Evolutionary conservation across 805 yeast genomes (phyloP), one percentile per base, ranked within the genome.

Genomic region (Saccharomycopsis malanga): DNA sequence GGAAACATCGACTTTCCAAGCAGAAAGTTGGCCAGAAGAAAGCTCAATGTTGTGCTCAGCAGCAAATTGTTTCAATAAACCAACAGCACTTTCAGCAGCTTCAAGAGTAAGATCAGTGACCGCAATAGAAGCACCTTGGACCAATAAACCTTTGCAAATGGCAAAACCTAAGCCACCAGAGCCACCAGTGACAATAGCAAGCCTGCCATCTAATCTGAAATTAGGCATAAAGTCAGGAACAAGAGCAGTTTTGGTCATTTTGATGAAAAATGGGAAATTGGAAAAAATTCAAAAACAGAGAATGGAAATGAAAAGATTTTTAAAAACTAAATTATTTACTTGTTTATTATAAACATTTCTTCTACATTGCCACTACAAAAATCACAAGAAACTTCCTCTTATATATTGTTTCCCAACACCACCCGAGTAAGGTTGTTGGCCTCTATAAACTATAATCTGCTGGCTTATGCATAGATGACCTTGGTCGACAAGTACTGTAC

Each of bases 111-210:
- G 71, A 61, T 84, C 93, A 30, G 83, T 70, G 38, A 84, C 69
- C 24, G 93, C 93, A 37, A 84, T 67, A 20, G 80, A 79, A 3
- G 91, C 86, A 32, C 91, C 94, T 57, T 83, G 85, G 3, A 85
- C 84, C 10, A 84, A 62, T 32, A 84, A 65, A 15, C 86, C 85
- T 57, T 80, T 75, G 48, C 83, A 70, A 45, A 83, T 59, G 14
- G 82, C 79, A 32, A 79, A 67, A 1, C 86, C 81, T 56, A 84
- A 68, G 15, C 89, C 91, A 41, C 93, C 93, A 30, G 87, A 81
- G 6, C 89, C 93, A 40, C 93, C 93, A 32, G 93, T 84, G 53
- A 84, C 68, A 39, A 84, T 71, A 36, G 87, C 87, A 46, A 82
- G 69, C 59, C 80, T 77, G 50, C 83, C 83, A 58, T 80, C 87